phyloP scores from a whole-genome alignment of 202 grass and related monocot genomes.

The Schoenoplectus triqueter region DNA sequence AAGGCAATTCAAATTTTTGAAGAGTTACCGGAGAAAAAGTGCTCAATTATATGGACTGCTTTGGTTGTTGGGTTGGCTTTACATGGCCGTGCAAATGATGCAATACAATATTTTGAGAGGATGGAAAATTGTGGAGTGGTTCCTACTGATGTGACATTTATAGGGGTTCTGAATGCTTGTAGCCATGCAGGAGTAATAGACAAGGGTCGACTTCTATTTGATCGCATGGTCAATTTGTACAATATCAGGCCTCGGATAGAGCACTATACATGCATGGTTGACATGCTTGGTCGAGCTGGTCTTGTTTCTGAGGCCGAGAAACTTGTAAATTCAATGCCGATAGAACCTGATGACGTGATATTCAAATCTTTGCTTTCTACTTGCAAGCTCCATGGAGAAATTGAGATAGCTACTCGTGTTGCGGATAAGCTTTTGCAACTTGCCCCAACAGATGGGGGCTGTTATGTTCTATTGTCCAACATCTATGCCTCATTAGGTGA shows the following conservation, averaged over 20 bases:
- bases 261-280: constrained; percentile 82
- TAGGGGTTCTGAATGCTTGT: constrained; percentile 69
- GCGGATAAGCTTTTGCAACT: constrained; percentile 67
- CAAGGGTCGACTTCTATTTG: constrained; percentile 49
- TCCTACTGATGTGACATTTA: constrained; percentile 71
- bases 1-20: constrained; percentile 63
- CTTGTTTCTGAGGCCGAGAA: constrained; percentile 51
- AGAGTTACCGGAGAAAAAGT: constrained; percentile 41
- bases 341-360: constrained; percentile 58
- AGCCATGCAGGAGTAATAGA: constrained; percentile 55
- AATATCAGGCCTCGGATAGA: constrained; percentile 57
- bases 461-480: constrained; percentile 79
- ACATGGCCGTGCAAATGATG: constrained; percentile 60
- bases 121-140: constrained; percentile 63
- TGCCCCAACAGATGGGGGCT: constrained; percentile 60
- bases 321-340: constrained; percentile 50
- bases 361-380: constrained; percentile 69
- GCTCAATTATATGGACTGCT: constrained; percentile 65
- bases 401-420: constrained; percentile 59
- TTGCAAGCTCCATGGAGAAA: constrained; percentile 51
- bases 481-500: constrained; percentile 62
- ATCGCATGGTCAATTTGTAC: constrained; percentile 56
- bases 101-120: constrained; percentile 49
- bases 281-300: constrained; percentile 69
- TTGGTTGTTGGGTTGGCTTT: constrained; percentile 69